Evolutionary conservation across 805 yeast genomes (phyloP).

Genomic region (Pichia eremophila): DNA sequence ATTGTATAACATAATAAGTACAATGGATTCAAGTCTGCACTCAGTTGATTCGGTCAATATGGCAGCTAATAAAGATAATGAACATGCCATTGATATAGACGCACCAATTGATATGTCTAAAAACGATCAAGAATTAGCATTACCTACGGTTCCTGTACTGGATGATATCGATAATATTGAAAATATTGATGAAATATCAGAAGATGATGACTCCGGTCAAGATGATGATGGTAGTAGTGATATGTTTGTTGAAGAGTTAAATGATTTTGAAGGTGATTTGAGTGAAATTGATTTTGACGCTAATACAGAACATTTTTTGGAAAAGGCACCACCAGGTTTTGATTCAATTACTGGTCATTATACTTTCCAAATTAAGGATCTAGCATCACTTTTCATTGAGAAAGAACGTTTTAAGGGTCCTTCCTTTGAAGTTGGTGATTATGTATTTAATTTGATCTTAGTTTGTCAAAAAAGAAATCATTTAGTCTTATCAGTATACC

Average conservation of each 20-base stretch:
- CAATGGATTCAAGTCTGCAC: not conserved
- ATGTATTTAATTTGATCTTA: constrained; percentile 3
- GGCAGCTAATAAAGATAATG: not conserved
- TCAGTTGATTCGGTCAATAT: not conserved
- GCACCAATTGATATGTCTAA: not conserved
- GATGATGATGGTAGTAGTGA: not conserved
- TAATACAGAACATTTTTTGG: not conserved
- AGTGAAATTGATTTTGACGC: not conserved
- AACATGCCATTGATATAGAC: not conserved
- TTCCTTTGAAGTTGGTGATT: constrained; percentile 45
- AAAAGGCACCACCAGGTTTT: constrained; percentile 26
- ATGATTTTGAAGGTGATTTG: not conserved
- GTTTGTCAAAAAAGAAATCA: constrained; percentile 5
- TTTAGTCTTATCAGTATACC: constrained; percentile 59
- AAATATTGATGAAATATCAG: not conserved
- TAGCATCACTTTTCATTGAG: constrained; percentile 21
- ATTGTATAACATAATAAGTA: no score
- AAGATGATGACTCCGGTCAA: not conserved
- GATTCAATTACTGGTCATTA: constrained; percentile 21
- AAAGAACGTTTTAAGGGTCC: constrained; percentile 31
- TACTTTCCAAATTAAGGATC: constrained; percentile 33
- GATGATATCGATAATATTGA: not conserved
- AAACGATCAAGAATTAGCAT: not conserved
- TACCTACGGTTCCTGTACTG: not conserved
- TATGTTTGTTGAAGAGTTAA: not conserved